A percentile compares a stretch with the other conserved stretches of the same genome.
These are phyloP conservation scores for Zymoseptoria pseudotritici DNA, from an alignment of 2,329 filamentous ascomycete genomes.

Conservation along the genomic window DNA sequence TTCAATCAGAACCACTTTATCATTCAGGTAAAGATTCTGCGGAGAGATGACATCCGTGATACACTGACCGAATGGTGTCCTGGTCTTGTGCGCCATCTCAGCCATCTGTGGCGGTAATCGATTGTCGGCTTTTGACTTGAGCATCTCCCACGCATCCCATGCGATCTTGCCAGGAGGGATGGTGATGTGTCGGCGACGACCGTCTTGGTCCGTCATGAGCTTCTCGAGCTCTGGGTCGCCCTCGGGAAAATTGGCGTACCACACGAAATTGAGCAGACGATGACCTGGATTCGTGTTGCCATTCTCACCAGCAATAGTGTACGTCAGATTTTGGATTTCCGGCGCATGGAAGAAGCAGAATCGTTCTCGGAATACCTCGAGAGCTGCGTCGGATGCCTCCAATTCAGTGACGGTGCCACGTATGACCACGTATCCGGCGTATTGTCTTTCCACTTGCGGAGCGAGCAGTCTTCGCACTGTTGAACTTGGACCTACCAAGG, in stretches of 20 bases:
- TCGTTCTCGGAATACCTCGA: constrained; percentile 31
- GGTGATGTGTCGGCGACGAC: constrained; percentile 34
- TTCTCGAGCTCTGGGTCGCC: constrained; percentile 32
- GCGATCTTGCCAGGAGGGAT: constrained; percentile 37
- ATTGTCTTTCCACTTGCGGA: too few relatives aligned
- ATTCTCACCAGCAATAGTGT: constrained; percentile 38
- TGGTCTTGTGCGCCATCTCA: constrained; percentile 34
- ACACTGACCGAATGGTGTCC: constrained; percentile 39
- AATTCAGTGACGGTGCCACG: constrained; percentile 29
- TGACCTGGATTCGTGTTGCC: constrained; percentile 34
- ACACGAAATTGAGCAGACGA: constrained; percentile 42
- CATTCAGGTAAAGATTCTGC: constrained; percentile 34
- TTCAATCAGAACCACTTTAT: constrained; percentile 39
- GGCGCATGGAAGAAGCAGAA: constrained; percentile 36
- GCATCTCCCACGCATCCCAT: constrained; percentile 34
- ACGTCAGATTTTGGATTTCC: constrained; percentile 35
- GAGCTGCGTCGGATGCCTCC: constrained; percentile 28
- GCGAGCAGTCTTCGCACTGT: too few relatives aligned
- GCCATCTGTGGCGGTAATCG: constrained; percentile 34
- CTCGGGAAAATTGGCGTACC: constrained; percentile 38
- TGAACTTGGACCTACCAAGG: too few relatives aligned
- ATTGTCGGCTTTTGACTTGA: constrained; percentile 27
- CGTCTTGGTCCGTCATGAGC: constrained; percentile 40
- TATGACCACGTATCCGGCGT: constrained; percentile 29
- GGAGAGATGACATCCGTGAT: constrained; percentile 37